Percentiles rank a stretch among this genome's conserved stretches.
Conservation (phyloP, 345 rosid species). For the Cardiospermum halicacabum region DNA sequence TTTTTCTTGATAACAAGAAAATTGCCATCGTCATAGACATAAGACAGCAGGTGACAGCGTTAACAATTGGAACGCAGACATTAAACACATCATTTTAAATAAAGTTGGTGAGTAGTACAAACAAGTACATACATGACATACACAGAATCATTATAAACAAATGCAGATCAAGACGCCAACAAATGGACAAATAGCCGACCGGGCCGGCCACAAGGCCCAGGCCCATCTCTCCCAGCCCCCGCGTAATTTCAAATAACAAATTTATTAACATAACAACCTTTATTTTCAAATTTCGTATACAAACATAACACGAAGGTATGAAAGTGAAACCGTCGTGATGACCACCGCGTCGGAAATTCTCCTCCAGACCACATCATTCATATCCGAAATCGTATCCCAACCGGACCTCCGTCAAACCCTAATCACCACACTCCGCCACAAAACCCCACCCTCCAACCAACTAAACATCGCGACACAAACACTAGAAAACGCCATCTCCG, state of each 20-base stretch:
- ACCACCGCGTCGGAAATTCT: constrained; percentile 33
- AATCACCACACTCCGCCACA: constrained; percentile 31
- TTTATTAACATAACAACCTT: too few relatives aligned
- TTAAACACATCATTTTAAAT: too few relatives aligned
- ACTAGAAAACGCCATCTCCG: constrained; percentile 40
- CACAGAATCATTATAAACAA: neutral
- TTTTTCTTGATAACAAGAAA: too few relatives aligned
- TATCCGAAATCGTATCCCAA: constrained; percentile 36
- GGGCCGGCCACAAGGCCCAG: constrained; percentile 29
- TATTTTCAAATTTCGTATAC: too few relatives aligned
- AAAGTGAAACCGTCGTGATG: neutral
- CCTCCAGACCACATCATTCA: constrained; percentile 33
- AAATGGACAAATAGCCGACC: constrained; percentile 27
- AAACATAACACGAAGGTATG: too few relatives aligned
- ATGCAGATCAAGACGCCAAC: neutral
- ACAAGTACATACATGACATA: neutral
- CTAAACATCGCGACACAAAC: constrained; percentile 39
- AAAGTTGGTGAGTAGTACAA: neutral
- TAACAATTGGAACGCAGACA: neutral
- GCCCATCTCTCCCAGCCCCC: neutral
- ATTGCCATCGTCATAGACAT: neutral
- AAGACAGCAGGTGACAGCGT: neutral
- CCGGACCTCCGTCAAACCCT: constrained; percentile 41
- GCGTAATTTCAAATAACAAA: constrained; percentile 8
- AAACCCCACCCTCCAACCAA: constrained; percentile 16